Evolutionary conservation across 441 rosid genomes (phyloP), one percentile per base, ranked within the genome.

Genomic region (Mallotus repandus): DNA sequence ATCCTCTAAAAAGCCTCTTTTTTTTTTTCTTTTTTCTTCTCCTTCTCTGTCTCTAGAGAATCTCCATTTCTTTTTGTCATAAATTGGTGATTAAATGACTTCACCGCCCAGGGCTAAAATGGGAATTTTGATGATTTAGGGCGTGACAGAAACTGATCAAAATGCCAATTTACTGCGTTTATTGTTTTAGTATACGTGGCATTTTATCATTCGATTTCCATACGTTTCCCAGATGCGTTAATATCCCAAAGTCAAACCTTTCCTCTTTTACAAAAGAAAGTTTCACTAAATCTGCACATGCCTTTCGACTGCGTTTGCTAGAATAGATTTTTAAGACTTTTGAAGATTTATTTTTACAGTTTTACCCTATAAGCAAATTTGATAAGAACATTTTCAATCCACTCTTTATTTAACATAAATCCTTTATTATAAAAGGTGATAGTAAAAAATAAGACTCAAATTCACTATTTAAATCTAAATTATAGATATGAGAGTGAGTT

Each of bases 81-180:
- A 85, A 86, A 83, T 82, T 72, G 66, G 77, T 52, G 32, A 64
- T 80, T 72, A 78, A 82, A 79, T 74, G 67, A 64, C 76, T 84
- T 41, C 75, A 79, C 87, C 78, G 81, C 81, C 73, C 66, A 69
- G 71, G 88, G 89, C 32, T 73, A 84, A 77, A 75, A 77, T 66
- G 63, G 81, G 83, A 65, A 61, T 68, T 68, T 76, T 76, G 2
- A 3, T 3, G 38, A 59, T 53, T 4, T 76, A 61, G 74, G 71
- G 66, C 53, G 21, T 14, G 65, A 66, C 21, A 29, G 72, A 75
- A 80, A 81, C 76, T 53, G 84, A 78, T 81, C 48, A 35, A 69
- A 35, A 55, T 64, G 8, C 69, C 66, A 66, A 81, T 72, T 62
- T 69, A 72, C 76, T 74, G 74, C 74, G 77, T 70, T 71, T 74